Base-by-base conservation (phyloP, 2,329 filamentous ascomycete species). In the Cercospora sp. region DNA sequence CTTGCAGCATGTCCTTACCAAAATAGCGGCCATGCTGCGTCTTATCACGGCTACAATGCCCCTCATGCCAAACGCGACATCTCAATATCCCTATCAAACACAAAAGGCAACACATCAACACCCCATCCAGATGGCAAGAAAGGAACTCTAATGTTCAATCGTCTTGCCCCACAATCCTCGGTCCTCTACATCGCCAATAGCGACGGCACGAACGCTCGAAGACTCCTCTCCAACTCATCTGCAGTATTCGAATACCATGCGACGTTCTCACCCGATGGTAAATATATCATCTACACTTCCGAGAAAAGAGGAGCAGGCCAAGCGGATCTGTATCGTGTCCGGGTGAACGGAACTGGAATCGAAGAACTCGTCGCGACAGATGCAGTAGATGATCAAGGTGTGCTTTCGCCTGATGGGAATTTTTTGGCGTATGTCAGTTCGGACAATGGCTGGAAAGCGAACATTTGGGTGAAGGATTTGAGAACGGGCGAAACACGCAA, bases 361-460 rank as follows among this genome's bases (percentile, higher is more conserved):
- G 58, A 64, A 53, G 18, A 48, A n/a, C 55, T 69, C 18, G 33
- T 69, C 0, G 58, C 62, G 1, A 59, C 67, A 9, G 18, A 42
- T 2, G 61, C 23, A 2, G 59, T 67, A 5, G 67, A 69, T 5
- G 67, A 69, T 28, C 53, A 59, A 33, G 62, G 55, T 8, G 58
- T 59, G 0, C 45, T 69, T 5, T 69, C 67, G 3, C 65, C 67
- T 18, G 67, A 69, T 48, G 57, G 45, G 6, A 67, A 26, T 8
- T 39, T 18, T 16, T 65, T 69, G 18, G 67, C 67, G 3, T 69
- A 67, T 39, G 67, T 67, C 10, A 65, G 45, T 6, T 60, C 65
- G 5, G 31, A 16, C 3, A 31, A 59, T 8, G 42, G 55, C 13
- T 61, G 58, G 28, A 64, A 62, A 13, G 58, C 60, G 20, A 67